Evolutionary conservation across 2,329 filamentous ascomycete species (phyloP), one percentile per base, ranked within the genome.

Genomic region (Myriosclerotinia curreyana): DNA sequence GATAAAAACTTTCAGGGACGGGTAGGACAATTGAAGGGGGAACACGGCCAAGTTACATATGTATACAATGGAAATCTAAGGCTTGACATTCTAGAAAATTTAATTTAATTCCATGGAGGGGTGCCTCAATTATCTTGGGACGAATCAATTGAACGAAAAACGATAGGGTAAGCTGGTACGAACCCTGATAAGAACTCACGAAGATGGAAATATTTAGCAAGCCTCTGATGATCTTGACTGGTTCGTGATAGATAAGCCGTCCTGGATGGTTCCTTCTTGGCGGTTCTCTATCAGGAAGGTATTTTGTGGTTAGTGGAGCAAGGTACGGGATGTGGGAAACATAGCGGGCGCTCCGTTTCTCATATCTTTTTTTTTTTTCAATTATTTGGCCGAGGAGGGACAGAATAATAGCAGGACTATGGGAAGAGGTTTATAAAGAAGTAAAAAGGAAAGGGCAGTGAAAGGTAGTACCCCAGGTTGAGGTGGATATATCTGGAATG

Each of bases 221-320:
- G 8, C 20, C 15, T 63, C 28, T 49, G 49, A 25, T 40, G 25
- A n/a, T 42, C 22, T 59, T 58, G 42, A 59, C 36, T 64, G 46
- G 52, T 49, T 51, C 46, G 44, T 48, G 44, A 28, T 25, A 64
- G 61, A 64, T 64, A 64, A 64, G 61, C 20, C 20, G 55, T 42
- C 38, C 44, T 59, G 54, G 61, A 36, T 51, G 61, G 46, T 44
- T 25, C 34, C 25, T 49, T 59, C 53, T 64, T 64, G 61, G 53
- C 61, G 6, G 17, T 36, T n/a, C 61, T 64, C 20, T 51, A 64
- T 59, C 36, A 50, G 61, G 61, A 64, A 64, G 61, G 61, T 64
- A 42, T 59, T 22, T 58, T 40, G 34, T 36, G 31, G 5, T 25
- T 42, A 50, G 53, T 58, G 61, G 53, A 58, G 44, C 61, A 51